Evolutionary conservation across 2,329 filamentous ascomycete genomes (phyloP).

Genomic region (Epichloe sibirici): DNA sequence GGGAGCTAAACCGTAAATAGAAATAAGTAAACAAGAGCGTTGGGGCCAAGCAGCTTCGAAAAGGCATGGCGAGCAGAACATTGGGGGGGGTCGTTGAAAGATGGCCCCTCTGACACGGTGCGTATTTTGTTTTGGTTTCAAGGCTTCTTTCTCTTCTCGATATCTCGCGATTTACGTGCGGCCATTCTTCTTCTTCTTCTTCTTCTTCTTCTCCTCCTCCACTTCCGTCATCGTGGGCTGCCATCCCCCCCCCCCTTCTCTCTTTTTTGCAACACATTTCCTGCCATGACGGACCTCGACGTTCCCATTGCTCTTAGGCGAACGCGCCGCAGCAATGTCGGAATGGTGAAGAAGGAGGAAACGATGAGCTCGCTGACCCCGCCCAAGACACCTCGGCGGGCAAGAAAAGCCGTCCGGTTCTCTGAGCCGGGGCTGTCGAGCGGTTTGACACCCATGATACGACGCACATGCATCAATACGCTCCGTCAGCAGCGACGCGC

Average conservation of each 20-base stretch:
- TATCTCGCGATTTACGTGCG: too few relatives aligned
- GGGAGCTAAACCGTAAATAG: slow-evolving; percentile 26
- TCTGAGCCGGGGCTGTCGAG: slow-evolving; percentile 44
- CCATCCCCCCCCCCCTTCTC: too few relatives aligned
- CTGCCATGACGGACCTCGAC: slow-evolving; percentile 27
- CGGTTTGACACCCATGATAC: slow-evolving; percentile 47
- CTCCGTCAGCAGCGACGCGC: slow-evolving; percentile 28
- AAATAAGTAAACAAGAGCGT: slow-evolving; percentile 33
- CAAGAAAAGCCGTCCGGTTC: slow-evolving; percentile 43
- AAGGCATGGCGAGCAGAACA: neutral
- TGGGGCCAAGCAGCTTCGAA: neutral
- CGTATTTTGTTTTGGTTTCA: neutral
- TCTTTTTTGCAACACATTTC: too few relatives aligned
- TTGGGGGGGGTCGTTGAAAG: neutral
- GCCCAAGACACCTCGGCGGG: slow-evolving; percentile 19
- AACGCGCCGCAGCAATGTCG: slow-evolving; percentile 31
- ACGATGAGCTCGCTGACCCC: slow-evolving; percentile 6
- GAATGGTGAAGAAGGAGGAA: slow-evolving; percentile 16
- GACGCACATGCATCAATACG: slow-evolving; percentile 33
- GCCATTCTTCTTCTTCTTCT: too few relatives aligned
- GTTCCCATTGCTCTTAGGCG: slow-evolving; percentile 45
- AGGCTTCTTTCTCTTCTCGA: neutral
- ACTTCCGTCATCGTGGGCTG: neutral
- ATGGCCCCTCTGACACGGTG: neutral
- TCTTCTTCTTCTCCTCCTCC: neutral